phyloP scores from a whole-genome alignment of 192 early-diverging fungal genomes.

The Coemansia sp. region DNA sequence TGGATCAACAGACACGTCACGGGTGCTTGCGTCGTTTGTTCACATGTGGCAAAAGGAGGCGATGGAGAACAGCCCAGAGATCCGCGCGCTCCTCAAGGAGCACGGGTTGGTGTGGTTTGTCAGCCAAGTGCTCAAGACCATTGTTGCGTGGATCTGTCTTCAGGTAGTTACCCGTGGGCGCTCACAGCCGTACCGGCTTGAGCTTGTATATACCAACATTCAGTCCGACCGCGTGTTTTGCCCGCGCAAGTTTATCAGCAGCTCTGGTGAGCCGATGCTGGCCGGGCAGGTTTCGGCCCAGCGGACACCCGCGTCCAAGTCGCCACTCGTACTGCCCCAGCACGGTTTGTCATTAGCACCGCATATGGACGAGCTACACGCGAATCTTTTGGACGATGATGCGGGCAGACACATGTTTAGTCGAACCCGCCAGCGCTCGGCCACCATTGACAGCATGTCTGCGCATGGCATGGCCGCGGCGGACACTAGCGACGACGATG shows the following conservation, averaged over 20 bases:
- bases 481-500: slow-evolving; percentile 5
- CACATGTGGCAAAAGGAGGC: slow-evolving; percentile 74
- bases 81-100: slow-evolving; percentile 55
- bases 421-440: slow-evolving; percentile 3
- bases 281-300: slow-evolving; percentile 3
- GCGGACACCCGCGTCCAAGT: neutral
- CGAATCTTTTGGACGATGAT: neutral
- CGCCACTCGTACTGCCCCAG: slow-evolving; percentile 1
- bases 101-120: slow-evolving; percentile 66
- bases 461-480: neutral
- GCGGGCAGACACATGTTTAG: neutral
- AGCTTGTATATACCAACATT: slow-evolving; percentile 45
- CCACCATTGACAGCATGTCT: neutral
- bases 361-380: neutral
- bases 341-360: slow-evolving; percentile 13
- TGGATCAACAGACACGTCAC: slow-evolving; percentile 92
- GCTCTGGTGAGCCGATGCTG: slow-evolving; percentile 30
- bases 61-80: slow-evolving; percentile 63
- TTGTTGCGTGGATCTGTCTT: slow-evolving; percentile 83
- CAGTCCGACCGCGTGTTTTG: slow-evolving; percentile 19
- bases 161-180: slow-evolving; percentile 75
- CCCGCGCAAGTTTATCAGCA: slow-evolving; percentile 36
- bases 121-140: slow-evolving; percentile 73
- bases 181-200: slow-evolving; percentile 40
- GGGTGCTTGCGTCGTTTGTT: slow-evolving; percentile 79